Evolutionary conservation across 805 yeast genomes (phyloP).

Genomic region (Kuraishia borneana): DNA sequence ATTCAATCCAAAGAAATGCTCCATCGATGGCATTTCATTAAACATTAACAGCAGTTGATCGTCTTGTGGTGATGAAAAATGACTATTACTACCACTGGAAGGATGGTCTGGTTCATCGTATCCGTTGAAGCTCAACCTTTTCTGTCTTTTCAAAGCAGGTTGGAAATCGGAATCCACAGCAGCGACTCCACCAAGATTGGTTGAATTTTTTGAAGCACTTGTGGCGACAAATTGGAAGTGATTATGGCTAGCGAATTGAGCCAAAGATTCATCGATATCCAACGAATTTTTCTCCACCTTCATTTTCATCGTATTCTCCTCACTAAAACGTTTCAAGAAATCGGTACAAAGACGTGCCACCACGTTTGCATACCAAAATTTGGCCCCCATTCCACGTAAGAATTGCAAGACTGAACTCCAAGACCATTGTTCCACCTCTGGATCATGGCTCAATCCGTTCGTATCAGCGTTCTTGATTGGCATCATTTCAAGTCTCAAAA

Average conservation of each 20-base stretch:
- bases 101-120: neutral
- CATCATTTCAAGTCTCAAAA: constrained; percentile 8
- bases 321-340: constrained; percentile 6
- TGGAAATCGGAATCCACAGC: neutral
- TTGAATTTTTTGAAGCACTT: constrained; percentile 7
- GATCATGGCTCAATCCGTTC: constrained; percentile 6
- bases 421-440: constrained; percentile 6
- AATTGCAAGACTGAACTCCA: constrained; percentile 6
- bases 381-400: constrained; percentile 4
- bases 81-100: neutral
- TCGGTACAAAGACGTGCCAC: constrained; percentile 9
- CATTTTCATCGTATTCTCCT: neutral
- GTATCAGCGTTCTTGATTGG: constrained; percentile 8
- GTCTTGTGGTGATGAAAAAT: neutral
- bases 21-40: constrained; percentile 9
- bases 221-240: constrained; percentile 9
- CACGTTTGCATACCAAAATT: constrained; percentile 10
- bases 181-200: constrained; percentile 3
- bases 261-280: constrained; percentile 7
- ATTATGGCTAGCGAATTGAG: constrained; percentile 7
- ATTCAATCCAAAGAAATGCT: constrained; percentile 7
- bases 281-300: constrained; percentile 2
- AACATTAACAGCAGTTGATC: constrained; percentile 9
- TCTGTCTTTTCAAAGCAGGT: neutral
- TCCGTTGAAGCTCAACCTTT: too few relatives aligned